Evolutionary conservation across 2,329 filamentous ascomycete genomes (phyloP), one percentile per base, ranked within the genome.

Genomic region (Sphaerulina vaccinii): DNA sequence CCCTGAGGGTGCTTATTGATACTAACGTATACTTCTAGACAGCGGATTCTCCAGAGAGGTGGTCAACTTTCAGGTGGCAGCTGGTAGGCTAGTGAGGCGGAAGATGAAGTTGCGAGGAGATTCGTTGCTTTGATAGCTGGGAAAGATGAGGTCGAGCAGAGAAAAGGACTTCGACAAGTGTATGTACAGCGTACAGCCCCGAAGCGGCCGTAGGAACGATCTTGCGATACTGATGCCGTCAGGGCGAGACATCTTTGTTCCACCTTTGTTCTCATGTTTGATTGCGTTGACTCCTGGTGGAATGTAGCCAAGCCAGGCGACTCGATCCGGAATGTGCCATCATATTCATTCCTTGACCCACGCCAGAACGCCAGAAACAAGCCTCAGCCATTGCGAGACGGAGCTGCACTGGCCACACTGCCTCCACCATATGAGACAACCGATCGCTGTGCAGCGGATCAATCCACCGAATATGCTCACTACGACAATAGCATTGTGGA

Each of bases 231-330:
- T 16, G 11, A 33, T 18, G 19, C 23, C 18, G 8, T 49, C 18
- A 13, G 41, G 29, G 18, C 36, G 45, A 43, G 39, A 24, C 38
- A 36, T 27, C 47, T 43, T 50, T 50, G 47, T 50, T 43, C 47
- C 38, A 35, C 29, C 47, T 43, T 50, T 50, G 47, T 50, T 27
- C 39, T 35, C n/a, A 21, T 24, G 18, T 50, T 43, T 37, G n/a
- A 50, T 50, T 50, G 29, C 39, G 16, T 42, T 42, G 47, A 37
- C 40, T 36, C 38, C n/a, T 21, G 47, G 27, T 43, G 47, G 47
- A 50, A 50, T 50, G 47, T 16, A 16, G 27, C 45, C 19, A 39
- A 47, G 35, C 21, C 21, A 32, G 35, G 29, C 19, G 33, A 27
- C 29, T 35, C 22, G 16, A 29, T 43, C 19, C n/a, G 24, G 23